Evolutionary conservation across 78 protist species (phyloP).

Genomic region (Creolimax fragrantissima): DNA sequence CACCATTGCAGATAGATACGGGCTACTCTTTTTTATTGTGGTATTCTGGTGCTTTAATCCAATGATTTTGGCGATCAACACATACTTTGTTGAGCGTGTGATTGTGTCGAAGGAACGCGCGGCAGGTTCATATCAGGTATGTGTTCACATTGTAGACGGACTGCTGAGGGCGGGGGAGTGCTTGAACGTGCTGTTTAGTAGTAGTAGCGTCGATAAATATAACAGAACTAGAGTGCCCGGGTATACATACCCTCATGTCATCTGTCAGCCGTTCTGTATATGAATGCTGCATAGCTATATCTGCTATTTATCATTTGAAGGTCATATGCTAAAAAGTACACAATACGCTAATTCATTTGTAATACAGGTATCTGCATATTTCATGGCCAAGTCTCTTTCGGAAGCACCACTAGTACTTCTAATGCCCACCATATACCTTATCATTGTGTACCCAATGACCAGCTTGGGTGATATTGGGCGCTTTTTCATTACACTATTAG

Average conservation of each 20-base stretch:
- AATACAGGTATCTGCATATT: conserved; percentile 24
- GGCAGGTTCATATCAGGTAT: conserved; percentile 10
- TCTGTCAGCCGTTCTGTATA: too few species aligned
- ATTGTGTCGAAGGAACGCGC: conserved; percentile 25
- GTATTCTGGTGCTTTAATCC: background rate
- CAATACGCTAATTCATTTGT: too few species aligned
- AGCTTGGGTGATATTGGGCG: background rate
- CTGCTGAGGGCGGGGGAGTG: too few species aligned
- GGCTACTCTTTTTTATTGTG: conserved; percentile 24
- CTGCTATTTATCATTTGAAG: too few species aligned
- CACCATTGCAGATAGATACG: background rate
- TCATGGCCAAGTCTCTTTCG: conserved; percentile 13
- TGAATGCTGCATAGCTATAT: too few species aligned
- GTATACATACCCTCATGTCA: too few species aligned
- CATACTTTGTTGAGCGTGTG: conserved; percentile 18
- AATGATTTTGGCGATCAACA: background rate
- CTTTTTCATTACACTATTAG: background rate
- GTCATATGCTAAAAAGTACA: too few species aligned
- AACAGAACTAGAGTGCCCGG: too few species aligned
- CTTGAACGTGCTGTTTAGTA: too few species aligned
- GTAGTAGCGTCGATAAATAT: too few species aligned
- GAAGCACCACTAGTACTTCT: conserved; percentile 20
- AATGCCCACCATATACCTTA: conserved; percentile 11
- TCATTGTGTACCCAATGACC: conserved; percentile 3
- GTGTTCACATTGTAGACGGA: too few species aligned